Conservation (phyloP, 495 filamentous ascomycete genomes). For the Neurospora sp. region DNA sequence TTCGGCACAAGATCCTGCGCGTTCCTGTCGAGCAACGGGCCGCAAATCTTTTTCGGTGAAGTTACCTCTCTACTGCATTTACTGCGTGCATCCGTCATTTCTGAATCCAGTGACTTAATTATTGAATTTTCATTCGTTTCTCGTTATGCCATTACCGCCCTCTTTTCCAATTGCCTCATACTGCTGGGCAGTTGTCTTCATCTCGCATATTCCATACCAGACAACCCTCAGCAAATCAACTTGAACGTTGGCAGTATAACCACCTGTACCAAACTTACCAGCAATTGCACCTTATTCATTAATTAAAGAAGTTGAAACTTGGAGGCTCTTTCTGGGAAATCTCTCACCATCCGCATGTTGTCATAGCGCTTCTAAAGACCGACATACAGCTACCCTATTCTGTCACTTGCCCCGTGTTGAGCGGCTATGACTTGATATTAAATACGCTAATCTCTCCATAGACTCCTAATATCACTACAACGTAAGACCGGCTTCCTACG, state of each 20-base stretch:
- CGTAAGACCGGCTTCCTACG: not conserved
- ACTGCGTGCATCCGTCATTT: too few relatives aligned
- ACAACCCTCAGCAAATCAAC: not conserved
- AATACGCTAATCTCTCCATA: not conserved
- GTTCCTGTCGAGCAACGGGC: not conserved
- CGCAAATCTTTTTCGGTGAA: not conserved
- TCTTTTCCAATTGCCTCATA: not conserved
- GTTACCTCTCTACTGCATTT: not conserved
- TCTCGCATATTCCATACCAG: not conserved
- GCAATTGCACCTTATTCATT: not conserved
- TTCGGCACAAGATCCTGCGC: not conserved
- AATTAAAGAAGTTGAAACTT: not conserved
- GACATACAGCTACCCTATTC: not conserved
- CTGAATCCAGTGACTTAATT: too few relatives aligned
- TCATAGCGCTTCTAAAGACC: not conserved
- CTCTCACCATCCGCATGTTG: not conserved
- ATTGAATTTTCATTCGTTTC: not conserved
- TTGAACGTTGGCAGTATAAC: not conserved
- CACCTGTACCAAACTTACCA: not conserved
- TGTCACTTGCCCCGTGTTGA: not conserved
- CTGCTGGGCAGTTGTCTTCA: not conserved
- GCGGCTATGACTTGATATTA: not conserved
- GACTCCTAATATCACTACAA: not conserved
- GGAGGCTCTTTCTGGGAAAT: not conserved
- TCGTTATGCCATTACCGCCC: not conserved